Evolutionary conservation across 306 rosid genomes (phyloP).

Genomic region (Heteromeles arbutifolia): DNA sequence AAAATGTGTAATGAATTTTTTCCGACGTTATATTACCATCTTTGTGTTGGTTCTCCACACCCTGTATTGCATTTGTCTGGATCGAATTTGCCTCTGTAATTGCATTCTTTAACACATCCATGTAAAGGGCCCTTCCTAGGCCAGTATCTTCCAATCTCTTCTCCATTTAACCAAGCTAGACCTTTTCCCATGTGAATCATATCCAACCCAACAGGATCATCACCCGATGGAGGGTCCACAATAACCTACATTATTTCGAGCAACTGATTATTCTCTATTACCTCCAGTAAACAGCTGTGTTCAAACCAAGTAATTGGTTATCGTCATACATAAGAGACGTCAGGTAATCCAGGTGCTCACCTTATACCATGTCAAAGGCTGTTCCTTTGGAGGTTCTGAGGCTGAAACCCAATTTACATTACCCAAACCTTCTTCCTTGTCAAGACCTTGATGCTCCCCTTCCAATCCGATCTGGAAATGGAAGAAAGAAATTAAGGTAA

Average conservation of each 20-base stretch:
- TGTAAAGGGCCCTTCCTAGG: slow-evolving; percentile 53
- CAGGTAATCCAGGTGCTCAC: slow-evolving; percentile 28
- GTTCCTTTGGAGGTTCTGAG: slow-evolving; percentile 52
- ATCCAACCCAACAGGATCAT: slow-evolving; percentile 87
- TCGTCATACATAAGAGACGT: slow-evolving; percentile 1
- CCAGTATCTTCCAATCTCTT: slow-evolving; percentile 98
- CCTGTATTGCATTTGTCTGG: slow-evolving; percentile 86
- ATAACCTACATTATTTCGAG: slow-evolving; percentile 38
- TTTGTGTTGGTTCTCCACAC: slow-evolving; percentile 88
- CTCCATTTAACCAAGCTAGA: slow-evolving; percentile 95
- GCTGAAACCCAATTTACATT: slow-evolving; percentile 60
- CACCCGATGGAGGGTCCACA: slow-evolving; percentile 69
- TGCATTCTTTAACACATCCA: slow-evolving; percentile 69
- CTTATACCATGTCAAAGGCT: slow-evolving; percentile 93
- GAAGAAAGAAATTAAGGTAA: slow-evolving; percentile 7
- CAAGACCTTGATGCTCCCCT: slow-evolving; percentile 63
- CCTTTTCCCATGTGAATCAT: slow-evolving; percentile 95
- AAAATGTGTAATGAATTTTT: not conserved
- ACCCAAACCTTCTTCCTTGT: slow-evolving; percentile 47
- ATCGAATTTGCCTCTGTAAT: slow-evolving; percentile 75
- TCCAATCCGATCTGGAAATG: slow-evolving; percentile 63
- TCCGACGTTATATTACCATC: slow-evolving; percentile 46
- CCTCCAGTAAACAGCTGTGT: not conserved
- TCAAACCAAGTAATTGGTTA: slow-evolving; percentile 10
- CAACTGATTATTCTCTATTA: not conserved